Evolutionary conservation across 2,329 filamentous ascomycete genomes (phyloP).

Genomic region (Waltergamsia citrina): DNA sequence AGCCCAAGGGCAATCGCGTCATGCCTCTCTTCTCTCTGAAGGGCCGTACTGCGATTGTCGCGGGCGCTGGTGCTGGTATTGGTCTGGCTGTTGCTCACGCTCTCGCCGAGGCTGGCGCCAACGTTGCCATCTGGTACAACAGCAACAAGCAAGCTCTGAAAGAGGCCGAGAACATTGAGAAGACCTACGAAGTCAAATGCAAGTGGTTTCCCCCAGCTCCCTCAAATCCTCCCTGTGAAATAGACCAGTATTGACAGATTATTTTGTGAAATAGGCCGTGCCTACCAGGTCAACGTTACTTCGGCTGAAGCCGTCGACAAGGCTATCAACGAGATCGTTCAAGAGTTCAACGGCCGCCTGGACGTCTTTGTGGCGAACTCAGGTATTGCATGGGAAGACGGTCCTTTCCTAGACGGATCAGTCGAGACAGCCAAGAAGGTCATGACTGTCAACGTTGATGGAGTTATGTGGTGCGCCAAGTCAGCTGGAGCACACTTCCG

Average conservation of each 20-base stretch:
- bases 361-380: slow-evolving; percentile 76
- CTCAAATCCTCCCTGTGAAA: neutral
- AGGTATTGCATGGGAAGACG: slow-evolving; percentile 65
- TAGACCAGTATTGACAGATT: neutral
- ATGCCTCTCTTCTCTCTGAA: slow-evolving; percentile 60
- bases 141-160: slow-evolving; percentile 55
- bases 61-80: slow-evolving; percentile 58
- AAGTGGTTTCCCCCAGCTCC: slow-evolving; percentile 18
- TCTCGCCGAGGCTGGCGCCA: slow-evolving; percentile 60
- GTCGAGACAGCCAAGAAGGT: slow-evolving; percentile 58
- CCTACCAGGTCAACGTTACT: slow-evolving; percentile 53
- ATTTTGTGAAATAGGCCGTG: slow-evolving; percentile 35
- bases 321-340: slow-evolving; percentile 41
- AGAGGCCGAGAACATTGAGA: slow-evolving; percentile 53
- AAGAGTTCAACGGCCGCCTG: slow-evolving; percentile 64
- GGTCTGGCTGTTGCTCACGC: slow-evolving; percentile 55
- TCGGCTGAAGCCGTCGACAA: slow-evolving; percentile 39
- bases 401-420: slow-evolving; percentile 55
- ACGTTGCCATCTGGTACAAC: slow-evolving; percentile 66
- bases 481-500: slow-evolving; percentile 62
- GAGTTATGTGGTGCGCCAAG: slow-evolving; percentile 68
- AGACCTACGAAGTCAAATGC: slow-evolving; percentile 60
- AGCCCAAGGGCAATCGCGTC: slow-evolving; percentile 38
- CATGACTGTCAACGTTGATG: slow-evolving; percentile 62
- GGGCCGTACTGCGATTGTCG: slow-evolving; percentile 60